Evolutionary conservation across 805 yeast genomes (phyloP), one percentile per base, ranked within the genome.

Genomic region (Wickerhamomyces xylosicus): DNA sequence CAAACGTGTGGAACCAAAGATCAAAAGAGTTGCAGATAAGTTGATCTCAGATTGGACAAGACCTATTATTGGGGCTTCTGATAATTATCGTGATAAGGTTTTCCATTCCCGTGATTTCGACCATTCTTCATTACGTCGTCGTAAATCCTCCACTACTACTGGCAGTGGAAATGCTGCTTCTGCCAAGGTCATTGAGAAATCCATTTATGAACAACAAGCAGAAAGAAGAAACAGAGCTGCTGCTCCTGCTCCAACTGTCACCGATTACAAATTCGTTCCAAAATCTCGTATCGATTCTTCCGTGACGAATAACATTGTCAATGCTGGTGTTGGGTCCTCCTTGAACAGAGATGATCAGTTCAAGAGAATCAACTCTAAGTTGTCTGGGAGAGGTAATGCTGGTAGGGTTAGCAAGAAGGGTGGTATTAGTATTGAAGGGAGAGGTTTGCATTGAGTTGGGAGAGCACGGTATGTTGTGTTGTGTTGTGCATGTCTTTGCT

Each of bases 21-120:
- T 92, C 56, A 87, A 90, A 58, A 79, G 94, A 57, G 70, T 80
- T 31, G 97, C 95, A 5, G 97, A 92, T 55, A 78, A 78, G 56
- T 66, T 92, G 44, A 82, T 92, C 48, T 95, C 95, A 19, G 95
- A 87, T 58, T 92, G 99, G 99, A 90, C 97, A 8, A 76, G 98
- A 62, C 98, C 98, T 34, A 86, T 92, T 45, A 85, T 92, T 71
- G 95, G 95, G 49, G 81, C 95, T 44, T 81, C 94, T 3, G 97
- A 90, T 61, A 86, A 89, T 52, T 90, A 89, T 66, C 79, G 92
- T 59, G 96, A 90, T 61, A 79, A 85, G 62, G 69, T 76, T 44
- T 79, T 90, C 44, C 72, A 72, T 50, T 72, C 78, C 44, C 72
- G 76, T 44, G 76, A 74, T 35, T 87, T 84, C 61, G 82, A 81